Percentiles rank a stretch among this genome's conserved stretches.
phyloP scores from a whole-genome alignment of 129 eudicot species.

The Mikania micrantha region DNA sequence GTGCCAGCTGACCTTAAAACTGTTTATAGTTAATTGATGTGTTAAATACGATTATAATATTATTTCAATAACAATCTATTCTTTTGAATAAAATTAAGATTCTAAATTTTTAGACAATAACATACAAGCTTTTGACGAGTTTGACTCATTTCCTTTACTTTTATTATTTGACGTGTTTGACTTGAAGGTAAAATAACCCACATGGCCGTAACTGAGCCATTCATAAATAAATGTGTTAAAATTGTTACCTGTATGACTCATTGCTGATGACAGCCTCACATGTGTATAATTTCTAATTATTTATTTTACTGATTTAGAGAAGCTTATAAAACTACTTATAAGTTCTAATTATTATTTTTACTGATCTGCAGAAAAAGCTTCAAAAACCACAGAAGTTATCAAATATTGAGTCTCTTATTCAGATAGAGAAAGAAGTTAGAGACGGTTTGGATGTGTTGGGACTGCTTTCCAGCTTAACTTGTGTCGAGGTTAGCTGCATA shows the following conservation, averaged over 20 bases:
- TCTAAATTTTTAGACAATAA: no score
- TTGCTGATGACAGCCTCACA: background rate
- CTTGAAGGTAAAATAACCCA: background rate
- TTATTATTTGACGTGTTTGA: background rate
- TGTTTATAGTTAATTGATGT: no score
- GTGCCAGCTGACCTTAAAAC: background rate
- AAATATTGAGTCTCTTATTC: constrained; percentile 38
- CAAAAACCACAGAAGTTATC: constrained; percentile 51
- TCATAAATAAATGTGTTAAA: no score
- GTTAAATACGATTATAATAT: no score
- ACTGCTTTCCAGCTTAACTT: constrained; percentile 46
- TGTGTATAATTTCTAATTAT: no score
- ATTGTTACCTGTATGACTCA: background rate
- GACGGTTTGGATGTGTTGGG: constrained; percentile 64
- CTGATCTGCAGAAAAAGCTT: constrained; percentile 60
- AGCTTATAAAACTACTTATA: no score
- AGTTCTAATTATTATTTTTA: constrained; percentile 20
- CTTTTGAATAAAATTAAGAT: no score
- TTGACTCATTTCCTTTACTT: no score
- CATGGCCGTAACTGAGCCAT: no score
- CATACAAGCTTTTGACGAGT: no score
- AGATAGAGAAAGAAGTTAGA: constrained; percentile 46
- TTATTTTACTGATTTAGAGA: no score
- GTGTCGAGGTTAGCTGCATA: constrained; percentile 54
- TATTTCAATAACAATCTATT: no score